Evolutionary conservation across 2,329 filamentous ascomycete genomes (phyloP), one percentile per base, ranked within the genome.

Genomic region (Boeremia exigua): DNA sequence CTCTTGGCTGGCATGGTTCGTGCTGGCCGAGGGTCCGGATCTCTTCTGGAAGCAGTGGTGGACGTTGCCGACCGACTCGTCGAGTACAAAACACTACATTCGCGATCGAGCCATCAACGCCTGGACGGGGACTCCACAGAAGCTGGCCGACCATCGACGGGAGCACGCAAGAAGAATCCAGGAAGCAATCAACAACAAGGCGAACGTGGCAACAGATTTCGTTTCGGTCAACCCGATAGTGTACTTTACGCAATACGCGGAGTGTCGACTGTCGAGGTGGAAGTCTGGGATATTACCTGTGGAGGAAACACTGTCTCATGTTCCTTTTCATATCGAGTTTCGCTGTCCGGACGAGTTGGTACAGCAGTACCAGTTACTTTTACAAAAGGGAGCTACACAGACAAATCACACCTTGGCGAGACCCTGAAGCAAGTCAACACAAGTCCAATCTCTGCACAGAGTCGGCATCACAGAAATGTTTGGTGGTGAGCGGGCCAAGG

Each of bases 31-130:
- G 59, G 71, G 71, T 1, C 68, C 68, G 1, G 58, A 65, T 27
- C 51, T 73, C 2, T 75, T 72, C 48, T 71, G 69, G 68, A 51
- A 67, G 12, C 69, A 73, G 38, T 73, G 71, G 69, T 70, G 69
- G 66, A 54, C 40, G 7, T 42, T 70, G 4, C 47, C 58, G 33
- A 44, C 49, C 14, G 54, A 57, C 19, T 17, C 38, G 2, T 48
- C 60, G 7, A 15, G 39, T 12, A 67, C 66, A 36, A 61, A 58
- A 45, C 61, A 70, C 48, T 61, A 71, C 54, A 70, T 72, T 32
- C 68, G 70, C 28, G 65, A 70, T 56, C 59, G 61, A 19, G 66
- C 68, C 0, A 55, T 71, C 37, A 51, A 61, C 34, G 50, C 58
- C 9, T 71, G 65, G 59, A 57, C 56, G 5, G 52, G 48, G 9